phyloP scores from a whole-genome alignment of 2,329 filamentous ascomycete species.

The Xylariaceae sp. region DNA sequence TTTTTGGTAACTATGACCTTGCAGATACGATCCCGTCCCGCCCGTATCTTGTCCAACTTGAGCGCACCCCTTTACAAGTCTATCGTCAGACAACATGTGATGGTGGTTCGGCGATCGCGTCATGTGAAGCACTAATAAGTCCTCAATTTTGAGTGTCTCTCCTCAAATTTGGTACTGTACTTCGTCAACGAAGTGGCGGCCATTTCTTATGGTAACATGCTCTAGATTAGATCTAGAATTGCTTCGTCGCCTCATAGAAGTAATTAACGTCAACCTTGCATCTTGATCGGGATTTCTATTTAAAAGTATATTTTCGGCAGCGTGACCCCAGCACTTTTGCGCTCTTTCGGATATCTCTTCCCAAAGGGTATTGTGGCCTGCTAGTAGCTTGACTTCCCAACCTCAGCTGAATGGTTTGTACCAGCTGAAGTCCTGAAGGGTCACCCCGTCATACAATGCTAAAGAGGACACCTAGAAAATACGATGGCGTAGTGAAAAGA shows the following conservation, averaged over 20 bases:
- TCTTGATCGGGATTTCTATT: slow-evolving; percentile 9
- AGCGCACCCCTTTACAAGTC: slow-evolving; percentile 21
- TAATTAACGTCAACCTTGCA: too few species aligned
- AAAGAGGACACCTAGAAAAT: neutral
- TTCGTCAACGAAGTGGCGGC: slow-evolving; percentile 10
- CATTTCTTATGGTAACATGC: neutral
- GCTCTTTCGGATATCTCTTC: slow-evolving; percentile 3
- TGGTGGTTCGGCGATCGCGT: slow-evolving; percentile 27
- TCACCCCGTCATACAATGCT: neutral
- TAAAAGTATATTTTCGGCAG: slow-evolving; percentile 10
- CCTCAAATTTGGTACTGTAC: neutral
- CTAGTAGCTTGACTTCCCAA: neutral
- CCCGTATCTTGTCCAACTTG: slow-evolving; percentile 30
- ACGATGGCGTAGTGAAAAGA: neutral
- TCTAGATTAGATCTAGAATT: too few species aligned
- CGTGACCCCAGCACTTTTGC: neutral
- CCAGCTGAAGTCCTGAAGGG: slow-evolving; percentile 14
- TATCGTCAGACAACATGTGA: slow-evolving; percentile 29
- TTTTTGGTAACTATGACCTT: slow-evolving; percentile 14
- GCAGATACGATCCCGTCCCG: slow-evolving; percentile 29
- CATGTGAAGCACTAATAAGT: slow-evolving; percentile 12
- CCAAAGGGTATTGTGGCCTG: neutral
- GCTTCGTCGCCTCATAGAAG: too few species aligned
- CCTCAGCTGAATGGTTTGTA: slow-evolving; percentile 5
- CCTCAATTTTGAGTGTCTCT: slow-evolving; percentile 7